Percentiles rank a stretch among this genome's conserved stretches.
Conservation (phyloP, 495 filamentous ascomycete genomes). For the Penicillium roqueforti region DNA sequence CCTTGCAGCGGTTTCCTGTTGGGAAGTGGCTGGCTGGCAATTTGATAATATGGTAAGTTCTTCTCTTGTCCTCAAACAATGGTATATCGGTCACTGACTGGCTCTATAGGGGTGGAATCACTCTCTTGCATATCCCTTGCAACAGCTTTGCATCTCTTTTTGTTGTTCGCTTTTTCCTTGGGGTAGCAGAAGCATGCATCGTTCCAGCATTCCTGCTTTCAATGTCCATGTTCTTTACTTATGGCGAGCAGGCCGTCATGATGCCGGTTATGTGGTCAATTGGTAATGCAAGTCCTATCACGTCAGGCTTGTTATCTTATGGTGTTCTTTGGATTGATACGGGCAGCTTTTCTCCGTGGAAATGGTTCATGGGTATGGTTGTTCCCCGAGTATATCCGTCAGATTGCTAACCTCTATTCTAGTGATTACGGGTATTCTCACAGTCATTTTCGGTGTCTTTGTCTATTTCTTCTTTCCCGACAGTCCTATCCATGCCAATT, state of each 20-base stretch:
- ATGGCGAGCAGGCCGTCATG: conserved; percentile 38
- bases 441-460: conserved; percentile 46
- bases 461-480: conserved; percentile 53
- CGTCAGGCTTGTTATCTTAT: conserved; percentile 39
- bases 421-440: conserved; percentile 47
- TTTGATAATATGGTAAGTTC: conserved; percentile 31
- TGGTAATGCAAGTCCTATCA: conserved; percentile 40
- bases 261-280: conserved; percentile 44
- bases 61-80: neutral
- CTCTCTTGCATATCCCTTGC: conserved; percentile 35
- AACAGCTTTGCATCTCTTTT: conserved; percentile 38
- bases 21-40: conserved; percentile 39
- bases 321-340: conserved; percentile 42
- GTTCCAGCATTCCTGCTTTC: conserved; percentile 39
- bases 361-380: conserved; percentile 36
- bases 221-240: conserved; percentile 44
- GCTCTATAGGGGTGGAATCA: conserved; percentile 28
- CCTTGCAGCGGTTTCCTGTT: conserved; percentile 38
- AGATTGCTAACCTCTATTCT: neutral
- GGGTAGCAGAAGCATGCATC: conserved; percentile 39
- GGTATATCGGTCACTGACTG: neutral
- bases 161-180: conserved; percentile 40
- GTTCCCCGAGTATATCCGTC: neutral
- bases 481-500: conserved; percentile 53
- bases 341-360: conserved; percentile 36